phyloP scores from a whole-genome alignment of 495 filamentous ascomycete genomes.

The Penicillium desertorum region DNA sequence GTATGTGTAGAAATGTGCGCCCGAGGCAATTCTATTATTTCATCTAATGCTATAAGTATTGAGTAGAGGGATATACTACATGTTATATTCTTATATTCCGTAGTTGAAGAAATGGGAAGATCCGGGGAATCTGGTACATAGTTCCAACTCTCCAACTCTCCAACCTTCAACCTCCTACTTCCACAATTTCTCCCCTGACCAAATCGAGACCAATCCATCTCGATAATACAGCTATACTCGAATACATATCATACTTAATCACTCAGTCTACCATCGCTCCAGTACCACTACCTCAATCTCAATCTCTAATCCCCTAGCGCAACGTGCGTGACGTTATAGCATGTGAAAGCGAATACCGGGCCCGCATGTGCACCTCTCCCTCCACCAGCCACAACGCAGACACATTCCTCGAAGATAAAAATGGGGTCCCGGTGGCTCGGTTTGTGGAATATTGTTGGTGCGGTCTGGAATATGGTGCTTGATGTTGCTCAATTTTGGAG shows the following conservation, averaged over 20 bases:
- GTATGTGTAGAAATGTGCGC: constrained; percentile 30
- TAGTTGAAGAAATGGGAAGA: neutral
- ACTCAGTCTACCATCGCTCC: neutral
- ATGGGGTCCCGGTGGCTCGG: constrained; percentile 28
- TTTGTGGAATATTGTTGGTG: constrained; percentile 40
- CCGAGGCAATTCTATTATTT: constrained; percentile 11
- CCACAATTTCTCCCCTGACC: neutral
- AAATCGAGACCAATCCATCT: neutral
- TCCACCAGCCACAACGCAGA: neutral
- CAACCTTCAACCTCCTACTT: neutral
- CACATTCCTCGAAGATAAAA: constrained; percentile 12
- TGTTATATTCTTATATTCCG: neutral
- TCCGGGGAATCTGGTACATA: neutral
- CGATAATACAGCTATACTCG: no score
- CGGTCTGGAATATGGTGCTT: constrained; percentile 54
- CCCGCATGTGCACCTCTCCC: constrained; percentile 15
- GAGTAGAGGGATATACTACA: neutral
- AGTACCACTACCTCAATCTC: neutral
- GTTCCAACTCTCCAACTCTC: constrained; percentile 2
- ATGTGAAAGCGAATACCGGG: constrained; percentile 36
- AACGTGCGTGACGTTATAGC: constrained; percentile 30
- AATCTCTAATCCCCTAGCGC: neutral
- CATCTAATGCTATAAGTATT: neutral
- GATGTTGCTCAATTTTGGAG: constrained; percentile 67
- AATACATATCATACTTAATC: neutral